Percentiles rank a stretch among this genome's conserved stretches.
These are phyloP conservation scores for Diospyros lotus DNA, from an alignment of 148 eudicot genomes.

Conservation along the genomic window DNA sequence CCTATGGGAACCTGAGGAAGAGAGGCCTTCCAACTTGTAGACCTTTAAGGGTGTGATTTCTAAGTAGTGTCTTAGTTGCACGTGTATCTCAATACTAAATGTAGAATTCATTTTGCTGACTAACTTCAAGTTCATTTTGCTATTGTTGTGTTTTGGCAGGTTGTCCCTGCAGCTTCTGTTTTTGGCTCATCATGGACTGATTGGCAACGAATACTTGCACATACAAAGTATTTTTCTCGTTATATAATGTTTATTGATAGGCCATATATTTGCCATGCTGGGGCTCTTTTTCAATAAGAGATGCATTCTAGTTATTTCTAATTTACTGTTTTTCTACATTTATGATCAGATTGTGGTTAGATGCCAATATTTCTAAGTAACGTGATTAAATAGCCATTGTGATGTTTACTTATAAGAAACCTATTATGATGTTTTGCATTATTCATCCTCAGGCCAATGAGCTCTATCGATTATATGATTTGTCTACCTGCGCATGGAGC, in stretches of 20 bases:
- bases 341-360: neutral
- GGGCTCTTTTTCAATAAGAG: neutral
- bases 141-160: conserved; percentile 34
- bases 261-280: neutral
- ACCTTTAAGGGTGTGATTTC: neutral
- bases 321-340: neutral
- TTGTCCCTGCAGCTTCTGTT: conserved; percentile 82
- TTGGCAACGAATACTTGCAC: conserved; percentile 83
- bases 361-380: neutral
- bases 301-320: too few species aligned
- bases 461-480: conserved; percentile 61
- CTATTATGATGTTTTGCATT: neutral
- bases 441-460: conserved; percentile 47
- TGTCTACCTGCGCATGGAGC: conserved; percentile 93
- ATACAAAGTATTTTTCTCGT: conserved; percentile 46
- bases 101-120: conserved; percentile 7
- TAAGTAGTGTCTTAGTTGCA: neutral
- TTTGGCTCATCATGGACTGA: conserved; percentile 84
- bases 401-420: neutral
- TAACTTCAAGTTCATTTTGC: too few species aligned
- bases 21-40: neutral
- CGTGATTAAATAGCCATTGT: neutral
- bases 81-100: neutral
- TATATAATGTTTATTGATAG: neutral
- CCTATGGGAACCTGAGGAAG: neutral